Conservation (phyloP, 345 rosid species). For the Eucalyptus cloeziana region DNA sequence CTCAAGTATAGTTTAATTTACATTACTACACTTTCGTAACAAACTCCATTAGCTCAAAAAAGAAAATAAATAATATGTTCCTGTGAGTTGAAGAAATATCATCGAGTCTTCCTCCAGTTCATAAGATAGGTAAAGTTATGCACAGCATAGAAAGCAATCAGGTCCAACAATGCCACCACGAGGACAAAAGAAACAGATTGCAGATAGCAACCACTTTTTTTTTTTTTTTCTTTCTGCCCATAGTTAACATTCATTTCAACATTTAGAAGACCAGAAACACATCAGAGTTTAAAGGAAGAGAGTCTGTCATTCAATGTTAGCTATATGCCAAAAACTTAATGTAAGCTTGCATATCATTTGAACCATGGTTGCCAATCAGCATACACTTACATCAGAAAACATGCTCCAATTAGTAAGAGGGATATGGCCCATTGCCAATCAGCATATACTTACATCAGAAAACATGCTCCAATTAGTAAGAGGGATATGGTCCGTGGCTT, state of each 20-base stretch:
- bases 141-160: background rate
- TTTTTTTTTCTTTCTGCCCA: background rate
- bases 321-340: background rate
- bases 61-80: background rate
- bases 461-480: constrained; percentile 87
- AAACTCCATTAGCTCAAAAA: background rate
- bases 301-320: background rate
- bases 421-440: constrained; percentile 71
- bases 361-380: background rate
- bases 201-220: background rate
- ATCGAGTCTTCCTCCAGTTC: background rate
- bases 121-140: background rate
- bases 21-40: background rate
- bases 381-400: constrained; percentile 64
- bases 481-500: constrained; percentile 87
- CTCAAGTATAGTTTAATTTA: background rate
- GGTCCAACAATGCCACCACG: background rate
- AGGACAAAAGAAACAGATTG: background rate
- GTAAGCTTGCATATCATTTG: background rate
- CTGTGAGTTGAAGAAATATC: background rate
- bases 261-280: background rate
- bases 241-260: background rate
- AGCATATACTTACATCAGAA: constrained; percentile 54
- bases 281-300: background rate
- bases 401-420: constrained; percentile 80